phyloP scores from a whole-genome alignment of 2,329 filamentous ascomycete genomes.

The Alternaria sp. region DNA sequence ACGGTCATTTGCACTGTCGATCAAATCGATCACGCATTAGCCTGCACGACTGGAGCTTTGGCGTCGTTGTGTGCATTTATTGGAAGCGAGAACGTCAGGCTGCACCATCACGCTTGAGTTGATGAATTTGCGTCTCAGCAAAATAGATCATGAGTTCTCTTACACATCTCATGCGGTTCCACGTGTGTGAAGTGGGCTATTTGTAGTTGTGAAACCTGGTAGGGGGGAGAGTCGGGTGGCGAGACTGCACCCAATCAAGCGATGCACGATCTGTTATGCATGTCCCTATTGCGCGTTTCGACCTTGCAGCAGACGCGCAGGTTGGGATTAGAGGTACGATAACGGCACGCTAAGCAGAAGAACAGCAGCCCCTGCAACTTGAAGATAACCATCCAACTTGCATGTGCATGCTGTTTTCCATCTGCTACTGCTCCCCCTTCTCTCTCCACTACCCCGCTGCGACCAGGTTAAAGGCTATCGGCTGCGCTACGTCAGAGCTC shows the following conservation, averaged over 20 bases:
- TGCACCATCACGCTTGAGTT: background rate
- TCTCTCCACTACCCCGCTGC: constrained; percentile 10
- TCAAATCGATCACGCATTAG: constrained; percentile 1
- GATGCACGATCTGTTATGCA: constrained; percentile 33
- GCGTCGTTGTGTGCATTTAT: background rate
- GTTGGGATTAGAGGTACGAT: constrained; percentile 21
- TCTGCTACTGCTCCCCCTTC: background rate
- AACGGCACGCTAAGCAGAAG: constrained; percentile 29
- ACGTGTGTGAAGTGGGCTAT: background rate
- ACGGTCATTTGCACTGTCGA: constrained; percentile 9
- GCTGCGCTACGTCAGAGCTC: constrained; percentile 32
- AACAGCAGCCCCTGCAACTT: constrained; percentile 10
- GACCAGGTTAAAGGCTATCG: constrained; percentile 18
- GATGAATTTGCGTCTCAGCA: background rate
- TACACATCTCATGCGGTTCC: constrained; percentile 1
- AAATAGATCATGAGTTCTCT: background rate
- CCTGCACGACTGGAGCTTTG: background rate
- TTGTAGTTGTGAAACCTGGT: constrained; percentile 18
- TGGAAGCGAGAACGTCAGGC: background rate
- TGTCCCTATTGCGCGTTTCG: constrained; percentile 30
- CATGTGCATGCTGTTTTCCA: background rate
- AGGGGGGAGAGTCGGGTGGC: constrained; percentile 26
- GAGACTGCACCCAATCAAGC: constrained; percentile 34
- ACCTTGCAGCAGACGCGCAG: constrained; percentile 27
- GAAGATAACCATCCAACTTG: background rate